Base-by-base conservation (phyloP, 169 alveolate genomes). In the Plasmodium fragile region DNA sequence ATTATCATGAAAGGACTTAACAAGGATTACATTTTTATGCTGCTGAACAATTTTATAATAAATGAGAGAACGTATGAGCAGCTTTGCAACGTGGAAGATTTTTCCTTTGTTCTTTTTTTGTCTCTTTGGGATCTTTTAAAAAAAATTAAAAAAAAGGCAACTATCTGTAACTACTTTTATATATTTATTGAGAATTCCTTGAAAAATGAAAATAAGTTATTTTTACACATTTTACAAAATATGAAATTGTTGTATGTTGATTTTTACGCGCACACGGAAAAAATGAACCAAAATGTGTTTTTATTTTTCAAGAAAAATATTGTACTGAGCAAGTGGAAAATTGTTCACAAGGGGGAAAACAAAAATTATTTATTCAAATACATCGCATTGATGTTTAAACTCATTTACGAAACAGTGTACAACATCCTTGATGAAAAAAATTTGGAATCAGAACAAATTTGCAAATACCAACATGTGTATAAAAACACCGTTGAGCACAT, bases 151-250 rank as follows among this genome's bases (percentile, higher is more conserved):
- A 89, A 53, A 22, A 45, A 79, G 36, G 72, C 81, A 89, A 78
- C 69, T 30, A 77, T 79, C 71, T 89, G 94, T 72, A 89, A 69
- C 69, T 89, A 89, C 72, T 89, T 89, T 89, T 89, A 89, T 59
- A 59, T 89, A 3, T 89, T 89, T 89, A 89, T 89, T 78, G 94
- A 89, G 81, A 89, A 89, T 89, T 41, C 83, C n/a, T 55, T 89
- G 81, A 89, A 89, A 59, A 13, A 89, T 78, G 94, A 79, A 79
- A 78, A 70, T 89, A 53, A 79, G 39, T 78, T 89, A 45, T 89
- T 89, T 78, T 5, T 89, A 22, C 89, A 78, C 18, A 89, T 89
- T 89, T 25, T 78, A 16, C 41, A 79, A 89, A 36, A 55, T 41
- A 30, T 89, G 69, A 77, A 45, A 79, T 73, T n/a, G 45, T 43